Evolutionary conservation across 768 basidiomycete species (phyloP).

Genomic region (Russula ochroleuca): DNA sequence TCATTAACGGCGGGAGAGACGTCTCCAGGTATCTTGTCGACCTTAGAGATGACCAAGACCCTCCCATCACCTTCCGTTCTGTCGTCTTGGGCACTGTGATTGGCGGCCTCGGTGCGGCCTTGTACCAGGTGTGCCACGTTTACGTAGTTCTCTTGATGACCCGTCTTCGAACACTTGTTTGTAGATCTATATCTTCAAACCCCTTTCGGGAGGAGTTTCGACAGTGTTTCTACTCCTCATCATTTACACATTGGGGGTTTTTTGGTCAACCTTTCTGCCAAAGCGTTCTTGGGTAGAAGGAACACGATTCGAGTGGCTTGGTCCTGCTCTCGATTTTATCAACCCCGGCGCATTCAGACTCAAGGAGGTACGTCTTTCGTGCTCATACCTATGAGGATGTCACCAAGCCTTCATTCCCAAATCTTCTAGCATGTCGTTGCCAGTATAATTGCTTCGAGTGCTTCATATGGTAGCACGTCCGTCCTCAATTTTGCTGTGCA

Average conservation of each 20-base stretch:
- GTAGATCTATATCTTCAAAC: constrained; percentile 60
- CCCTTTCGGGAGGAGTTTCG: constrained; percentile 47
- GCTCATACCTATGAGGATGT: not conserved
- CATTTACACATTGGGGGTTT: constrained; percentile 46
- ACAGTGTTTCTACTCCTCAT: constrained; percentile 57
- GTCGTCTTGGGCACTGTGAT: constrained; percentile 51
- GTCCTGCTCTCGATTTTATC: constrained; percentile 42
- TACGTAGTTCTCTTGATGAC: not conserved
- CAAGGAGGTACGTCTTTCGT: constrained; percentile 46
- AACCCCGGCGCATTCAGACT: constrained; percentile 55
- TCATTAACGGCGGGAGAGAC: constrained; percentile 40
- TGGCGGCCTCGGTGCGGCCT: constrained; percentile 55
- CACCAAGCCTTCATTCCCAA: not conserved
- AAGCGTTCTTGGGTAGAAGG: constrained; percentile 41
- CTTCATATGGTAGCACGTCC: constrained; percentile 48
- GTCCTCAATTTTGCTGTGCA: constrained; percentile 62
- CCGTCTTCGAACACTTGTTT: not conserved
- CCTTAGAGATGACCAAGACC: constrained; percentile 53
- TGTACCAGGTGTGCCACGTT: constrained; percentile 44
- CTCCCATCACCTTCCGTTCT: constrained; percentile 55
- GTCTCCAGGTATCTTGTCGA: constrained; percentile 54
- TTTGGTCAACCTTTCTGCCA: constrained; percentile 49
- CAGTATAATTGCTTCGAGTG: constrained; percentile 53
- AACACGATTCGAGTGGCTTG: constrained; percentile 42
- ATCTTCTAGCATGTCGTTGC: constrained; percentile 50